Base-by-base conservation (phyloP, 2,329 filamentous ascomycete genomes). In the Aspergillus oerlinghausenensis region DNA sequence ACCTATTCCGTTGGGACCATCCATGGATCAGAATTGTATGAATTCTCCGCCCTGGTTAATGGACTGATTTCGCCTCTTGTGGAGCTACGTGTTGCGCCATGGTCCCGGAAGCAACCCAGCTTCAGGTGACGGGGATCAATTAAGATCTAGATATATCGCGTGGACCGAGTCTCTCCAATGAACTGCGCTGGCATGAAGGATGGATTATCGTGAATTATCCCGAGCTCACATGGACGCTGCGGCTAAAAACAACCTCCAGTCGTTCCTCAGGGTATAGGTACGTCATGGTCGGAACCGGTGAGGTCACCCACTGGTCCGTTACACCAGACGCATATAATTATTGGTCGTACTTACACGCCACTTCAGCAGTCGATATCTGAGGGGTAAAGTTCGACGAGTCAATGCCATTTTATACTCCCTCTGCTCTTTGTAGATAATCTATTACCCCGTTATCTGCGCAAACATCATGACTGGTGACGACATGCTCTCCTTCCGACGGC, bases 401-500 rank as follows among this genome's bases (percentile, higher is more conserved):
- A 21, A 21, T 9, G 10, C 21, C 19, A 23, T 23, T 43, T 11
- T 43, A 43, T 23, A 23, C 3, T 43, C 8, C 19, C 6, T 11
- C 10, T 21, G 8, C 9, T 21, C 40, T 43, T 23, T 43, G 1
- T 21, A 9, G 8, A 9, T 43, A 43, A 6, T 4, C 10, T 4
- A 21, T 5, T 43, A 10, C n/a, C n/a, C 17, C 10, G 8, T 43
- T 23, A 43, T 9, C 19, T 43, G 40, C 40, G 10, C 21, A 49
- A 17, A 14, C 50, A 59, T 14, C n/a, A 60, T 60, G 54, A 28
- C 26, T 4, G 40, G 52, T 10, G 52, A 47, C 17, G 52, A 43
- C 28, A 28, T 48, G 3, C 32, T 32, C 21, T 43, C 42, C 23
- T 68, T 71, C 43, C 53, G 63, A 45, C 70, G 70, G 40, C 72